Evolutionary conservation across 768 basidiomycete genomes (phyloP).

Genomic region (Macrolepiota fuliginosa): DNA sequence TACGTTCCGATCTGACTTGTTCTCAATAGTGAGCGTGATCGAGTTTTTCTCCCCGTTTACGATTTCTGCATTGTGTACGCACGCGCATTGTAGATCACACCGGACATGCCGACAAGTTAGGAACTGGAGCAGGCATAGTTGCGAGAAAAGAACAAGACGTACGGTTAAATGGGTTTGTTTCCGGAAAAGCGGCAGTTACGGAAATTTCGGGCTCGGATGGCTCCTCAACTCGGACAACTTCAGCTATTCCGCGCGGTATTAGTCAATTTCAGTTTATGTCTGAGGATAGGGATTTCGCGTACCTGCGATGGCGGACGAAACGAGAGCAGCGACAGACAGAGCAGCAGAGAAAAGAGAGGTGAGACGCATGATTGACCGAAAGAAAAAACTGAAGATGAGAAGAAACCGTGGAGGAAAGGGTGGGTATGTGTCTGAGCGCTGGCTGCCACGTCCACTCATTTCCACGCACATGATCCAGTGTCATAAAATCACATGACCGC

Average conservation of each 20-base stretch:
- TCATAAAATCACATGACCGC: constrained; percentile 2
- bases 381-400: not conserved
- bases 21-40: constrained; percentile 65
- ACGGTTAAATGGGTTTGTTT: constrained; percentile 78
- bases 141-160: constrained; percentile 29
- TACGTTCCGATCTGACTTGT: constrained; percentile 70
- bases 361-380: constrained; percentile 2
- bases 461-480: constrained; percentile 1
- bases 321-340: constrained; percentile 5
- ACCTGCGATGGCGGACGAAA: constrained; percentile 11
- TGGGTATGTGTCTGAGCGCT: not conserved
- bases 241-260: not conserved
- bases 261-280: not conserved
- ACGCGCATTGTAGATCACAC: not conserved
- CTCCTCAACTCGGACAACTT: constrained; percentile 20
- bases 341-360: not conserved
- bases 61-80: constrained; percentile 70
- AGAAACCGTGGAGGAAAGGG: not conserved
- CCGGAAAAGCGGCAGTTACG: constrained; percentile 58
- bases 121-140: not conserved
- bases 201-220: constrained; percentile 54
- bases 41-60: constrained; percentile 82
- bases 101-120: constrained; percentile 17
- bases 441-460: constrained; percentile 12
- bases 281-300: not conserved